Evolutionary conservation across 441 rosid genomes (phyloP).

Genomic region (Erodium moschatum): DNA sequence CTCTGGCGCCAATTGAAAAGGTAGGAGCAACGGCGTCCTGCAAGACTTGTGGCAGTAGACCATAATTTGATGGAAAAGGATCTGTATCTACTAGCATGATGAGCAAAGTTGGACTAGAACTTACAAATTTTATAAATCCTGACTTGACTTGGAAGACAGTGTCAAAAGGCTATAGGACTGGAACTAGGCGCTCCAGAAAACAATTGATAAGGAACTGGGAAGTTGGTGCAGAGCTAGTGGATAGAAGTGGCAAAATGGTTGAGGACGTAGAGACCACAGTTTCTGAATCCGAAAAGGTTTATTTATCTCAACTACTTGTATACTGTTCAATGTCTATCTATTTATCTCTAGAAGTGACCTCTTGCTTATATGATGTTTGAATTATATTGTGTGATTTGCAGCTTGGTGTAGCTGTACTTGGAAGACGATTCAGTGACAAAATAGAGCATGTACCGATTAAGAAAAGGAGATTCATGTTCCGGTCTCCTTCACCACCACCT

Average conservation of each 20-base stretch:
- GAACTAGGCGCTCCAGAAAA: constrained; percentile 36
- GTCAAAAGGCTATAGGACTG: constrained; percentile 40
- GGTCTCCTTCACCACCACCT: constrained; percentile 29
- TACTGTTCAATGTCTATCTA: not conserved
- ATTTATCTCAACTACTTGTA: constrained; percentile 4
- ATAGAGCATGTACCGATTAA: constrained; percentile 42
- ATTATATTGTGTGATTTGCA: constrained; percentile 22
- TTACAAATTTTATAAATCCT: constrained; percentile 32
- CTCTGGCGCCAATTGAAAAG: constrained; percentile 24
- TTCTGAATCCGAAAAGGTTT: constrained; percentile 46
- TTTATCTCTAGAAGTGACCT: not conserved
- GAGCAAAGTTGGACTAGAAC: constrained; percentile 38
- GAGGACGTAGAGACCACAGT: constrained; percentile 23
- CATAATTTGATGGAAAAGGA: constrained; percentile 29
- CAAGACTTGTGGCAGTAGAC: constrained; percentile 24
- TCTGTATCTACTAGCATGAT: constrained; percentile 28
- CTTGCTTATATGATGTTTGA: not conserved
- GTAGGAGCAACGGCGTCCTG: constrained; percentile 26
- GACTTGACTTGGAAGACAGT: constrained; percentile 45
- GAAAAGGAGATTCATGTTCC: constrained; percentile 35
- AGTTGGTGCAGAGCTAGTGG: constrained; percentile 21
- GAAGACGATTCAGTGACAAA: constrained; percentile 37
- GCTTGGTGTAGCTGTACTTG: constrained; percentile 44
- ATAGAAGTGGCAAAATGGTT: constrained; percentile 19
- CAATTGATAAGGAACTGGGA: constrained; percentile 21